Base-by-base conservation (phyloP, 169 alveolate species). In the Plasmodium berghei region DNA sequence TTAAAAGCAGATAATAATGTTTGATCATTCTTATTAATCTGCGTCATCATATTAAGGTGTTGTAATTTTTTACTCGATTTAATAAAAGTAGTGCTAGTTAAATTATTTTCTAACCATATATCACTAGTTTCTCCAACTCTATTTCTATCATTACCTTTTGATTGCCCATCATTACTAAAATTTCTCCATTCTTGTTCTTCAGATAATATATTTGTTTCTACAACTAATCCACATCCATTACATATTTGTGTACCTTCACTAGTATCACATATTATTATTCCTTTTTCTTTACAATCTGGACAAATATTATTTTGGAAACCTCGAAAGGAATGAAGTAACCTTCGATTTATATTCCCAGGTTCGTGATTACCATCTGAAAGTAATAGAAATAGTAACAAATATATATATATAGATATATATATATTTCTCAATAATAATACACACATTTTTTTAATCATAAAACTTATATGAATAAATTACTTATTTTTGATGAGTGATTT, bases 181-280 rank as follows among this genome's bases (percentile, higher is more conserved):
- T 91, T 93, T n/a, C 98, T 90, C 98, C 98, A 96, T 66, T 96
- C 98, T 67, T 96, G 97, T 67, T 96, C 97, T 14, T 96, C 98
- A 12, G 95, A 94, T 12, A 96, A 85, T 12, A 95, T 93, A 49
- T 91, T 90, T 64, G 75, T 91, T 70, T 96, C 98, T 40, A 96
- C 89, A 16, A 96, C 97, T 8, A 90, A 66, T 9, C 98, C 98
- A 52, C 98, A 96, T 24, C 90, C 90, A 69, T 94, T 88, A 83
- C 98, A 96, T 34, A 96, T 88, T 83, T 96, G 97, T 77, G 95
- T 95, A 16, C 98, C 98, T 71, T 95, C 96, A n/a, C 92, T 93
- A 9, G 92, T 94, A 74, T 95, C 97, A 18, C 93, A 88, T n/a
- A 94, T 95, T 2, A 95, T 90, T 52, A 92, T 61, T 49, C 96